A percentile compares a stretch with the other conserved stretches of the same genome.
phyloP scores from a whole-genome alignment of 352 stramenopile genomes.

The Phytophthora pseudosyringae region DNA sequence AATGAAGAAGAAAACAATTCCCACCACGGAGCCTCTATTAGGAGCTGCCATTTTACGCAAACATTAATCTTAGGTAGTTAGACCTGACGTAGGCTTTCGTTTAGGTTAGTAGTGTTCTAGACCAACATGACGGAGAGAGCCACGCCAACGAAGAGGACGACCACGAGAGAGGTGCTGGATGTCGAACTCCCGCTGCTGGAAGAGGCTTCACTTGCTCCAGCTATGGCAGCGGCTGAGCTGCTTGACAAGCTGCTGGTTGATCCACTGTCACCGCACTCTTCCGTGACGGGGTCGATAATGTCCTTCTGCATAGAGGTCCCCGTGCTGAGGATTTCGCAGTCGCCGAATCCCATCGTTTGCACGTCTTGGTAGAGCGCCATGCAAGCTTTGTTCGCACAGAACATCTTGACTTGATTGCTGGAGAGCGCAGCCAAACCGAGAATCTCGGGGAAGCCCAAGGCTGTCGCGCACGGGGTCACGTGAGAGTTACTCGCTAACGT shows the following conservation, averaged over 20 bases:
- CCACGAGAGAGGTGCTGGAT: neutral
- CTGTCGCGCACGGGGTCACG: conserved; percentile 1
- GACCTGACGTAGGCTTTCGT: too few relatives aligned
- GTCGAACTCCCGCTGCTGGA: conserved; percentile 2
- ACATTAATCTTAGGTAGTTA: too few relatives aligned
- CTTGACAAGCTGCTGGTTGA: neutral
- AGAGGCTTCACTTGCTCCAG: neutral
- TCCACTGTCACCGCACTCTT: neutral
- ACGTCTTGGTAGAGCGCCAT: conserved; percentile 3
- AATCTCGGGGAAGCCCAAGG: conserved; percentile 7
- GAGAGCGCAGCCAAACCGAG: conserved; percentile 7
- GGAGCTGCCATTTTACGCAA: too few relatives aligned
- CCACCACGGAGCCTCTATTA: too few relatives aligned
- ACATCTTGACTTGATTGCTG: conserved; percentile 8
- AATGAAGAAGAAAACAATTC: too few relatives aligned
- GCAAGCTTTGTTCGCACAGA: conserved; percentile 4
- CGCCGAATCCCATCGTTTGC: conserved; percentile 1
- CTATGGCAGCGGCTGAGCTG: neutral
- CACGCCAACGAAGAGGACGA: neutral
- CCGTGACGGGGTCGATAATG: conserved; percentile 6
- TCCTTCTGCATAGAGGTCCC: conserved; percentile 1
- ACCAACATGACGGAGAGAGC: neutral
- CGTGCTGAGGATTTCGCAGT: conserved; percentile 4
- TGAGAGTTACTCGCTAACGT: conserved; percentile 2
- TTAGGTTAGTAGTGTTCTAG: neutral